These are phyloP conservation scores for Madurella mycetomatis DNA, from an alignment of 2,329 filamentous ascomycete species.

Conservation along the genomic window DNA sequence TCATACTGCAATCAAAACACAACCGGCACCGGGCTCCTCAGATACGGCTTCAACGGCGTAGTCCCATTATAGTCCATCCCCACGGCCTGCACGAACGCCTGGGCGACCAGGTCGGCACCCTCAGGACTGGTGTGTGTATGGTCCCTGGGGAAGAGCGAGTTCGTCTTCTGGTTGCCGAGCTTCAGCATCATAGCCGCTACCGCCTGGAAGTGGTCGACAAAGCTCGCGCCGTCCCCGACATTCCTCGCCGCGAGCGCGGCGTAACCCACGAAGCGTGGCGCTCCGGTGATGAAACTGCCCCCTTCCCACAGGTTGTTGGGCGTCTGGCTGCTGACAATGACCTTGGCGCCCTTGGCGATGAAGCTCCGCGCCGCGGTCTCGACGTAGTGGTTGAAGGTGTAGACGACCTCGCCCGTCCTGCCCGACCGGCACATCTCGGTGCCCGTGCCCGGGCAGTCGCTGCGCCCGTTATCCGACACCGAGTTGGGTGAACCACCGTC, in stretches of 20 bases:
- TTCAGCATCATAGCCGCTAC: slow-evolving; percentile 46
- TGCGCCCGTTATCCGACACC: slow-evolving; percentile 54
- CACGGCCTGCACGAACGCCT: slow-evolving; percentile 53
- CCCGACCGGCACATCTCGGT: slow-evolving; percentile 46
- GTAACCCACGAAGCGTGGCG: slow-evolving; percentile 55
- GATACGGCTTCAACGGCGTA: slow-evolving; percentile 25
- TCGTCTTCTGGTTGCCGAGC: slow-evolving; percentile 43
- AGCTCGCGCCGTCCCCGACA: slow-evolving; percentile 42
- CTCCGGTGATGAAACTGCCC: slow-evolving; percentile 42
- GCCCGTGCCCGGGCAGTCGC: slow-evolving; percentile 51
- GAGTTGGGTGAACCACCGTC: slow-evolving; percentile 54
- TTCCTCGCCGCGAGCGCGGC: slow-evolving; percentile 33
- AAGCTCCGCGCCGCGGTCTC: slow-evolving; percentile 30
- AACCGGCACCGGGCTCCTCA: slow-evolving; percentile 22
- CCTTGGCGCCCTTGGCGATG: slow-evolving; percentile 53
- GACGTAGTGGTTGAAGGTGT: slow-evolving; percentile 32
- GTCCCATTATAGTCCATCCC: slow-evolving; percentile 26
- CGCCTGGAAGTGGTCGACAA: slow-evolving; percentile 56
- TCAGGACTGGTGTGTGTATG: slow-evolving; percentile 57
- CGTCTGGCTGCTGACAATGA: slow-evolving; percentile 55
- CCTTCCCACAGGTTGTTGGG: slow-evolving; percentile 60
- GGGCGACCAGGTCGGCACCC: slow-evolving; percentile 50
- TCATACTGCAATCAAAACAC: slow-evolving; percentile 20
- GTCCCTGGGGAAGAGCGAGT: slow-evolving; percentile 51
- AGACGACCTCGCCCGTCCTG: slow-evolving; percentile 27